Conservation (phyloP, 1,139 yeast species). For the Yamadazyma blattariae region DNA sequence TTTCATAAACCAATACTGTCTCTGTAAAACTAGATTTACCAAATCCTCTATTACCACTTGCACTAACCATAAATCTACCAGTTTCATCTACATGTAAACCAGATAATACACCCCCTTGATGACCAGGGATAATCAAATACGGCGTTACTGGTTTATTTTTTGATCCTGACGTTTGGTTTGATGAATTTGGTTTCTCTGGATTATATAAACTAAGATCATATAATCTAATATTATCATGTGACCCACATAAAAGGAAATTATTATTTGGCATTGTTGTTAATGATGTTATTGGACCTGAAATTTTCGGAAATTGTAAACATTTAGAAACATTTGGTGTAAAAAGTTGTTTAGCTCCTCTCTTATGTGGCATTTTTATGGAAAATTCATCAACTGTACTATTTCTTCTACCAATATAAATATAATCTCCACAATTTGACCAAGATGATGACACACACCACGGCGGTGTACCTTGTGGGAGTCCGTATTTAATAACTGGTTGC, state of each 20-base stretch:
- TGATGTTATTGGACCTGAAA: constrained; percentile 89
- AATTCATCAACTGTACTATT: constrained; percentile 87
- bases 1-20: constrained; percentile 75
- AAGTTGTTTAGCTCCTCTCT: constrained; percentile 18
- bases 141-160: constrained; percentile 47
- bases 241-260: constrained; percentile 79
- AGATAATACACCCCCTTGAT: constrained; percentile 55
- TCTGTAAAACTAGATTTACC: constrained; percentile 77
- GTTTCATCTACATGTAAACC: constrained; percentile 77
- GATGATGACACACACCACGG: constrained; percentile 97
- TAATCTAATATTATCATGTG: constrained; percentile 83
- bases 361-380: constrained; percentile 62
- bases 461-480: constrained; percentile 66
- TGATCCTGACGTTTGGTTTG: constrained; percentile 10
- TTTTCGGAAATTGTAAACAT: constrained; percentile 71
- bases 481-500: constrained; percentile 49
- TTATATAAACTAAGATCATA: constrained; percentile 67
- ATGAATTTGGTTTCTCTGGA: constrained; percentile 22
- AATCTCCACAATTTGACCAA: constrained; percentile 86
- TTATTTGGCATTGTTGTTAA: constrained; percentile 80
- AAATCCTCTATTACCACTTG: constrained; percentile 97
- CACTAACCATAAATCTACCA: constrained; percentile 81
- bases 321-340: constrained; percentile 51
- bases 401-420: constrained; percentile 81
- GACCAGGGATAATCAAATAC: constrained; percentile 62